Percentiles rank a stretch among this genome's conserved stretches.
phyloP scores from a whole-genome alignment of 371 early-diverging fungal genomes.

The Mortierella sp. region DNA sequence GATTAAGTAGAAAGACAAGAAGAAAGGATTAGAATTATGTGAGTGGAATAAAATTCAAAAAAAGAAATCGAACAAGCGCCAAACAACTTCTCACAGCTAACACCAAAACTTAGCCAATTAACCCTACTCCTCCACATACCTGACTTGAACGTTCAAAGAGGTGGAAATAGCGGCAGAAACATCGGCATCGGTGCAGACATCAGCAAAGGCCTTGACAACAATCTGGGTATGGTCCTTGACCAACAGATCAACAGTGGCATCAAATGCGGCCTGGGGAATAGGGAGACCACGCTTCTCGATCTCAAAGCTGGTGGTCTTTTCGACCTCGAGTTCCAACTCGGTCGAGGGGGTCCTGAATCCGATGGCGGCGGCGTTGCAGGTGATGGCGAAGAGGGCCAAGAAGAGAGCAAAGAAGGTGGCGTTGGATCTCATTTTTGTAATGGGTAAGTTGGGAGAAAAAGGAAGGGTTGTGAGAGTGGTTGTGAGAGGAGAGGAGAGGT shows the following conservation, averaged over 20 bases:
- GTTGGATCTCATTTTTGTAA: slow-evolving; percentile 41
- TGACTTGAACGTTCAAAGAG: slow-evolving; percentile 33
- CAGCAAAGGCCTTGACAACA: slow-evolving; percentile 53
- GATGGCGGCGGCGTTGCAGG: slow-evolving; percentile 36
- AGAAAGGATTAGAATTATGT: not conserved
- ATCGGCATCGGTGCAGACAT: slow-evolving; percentile 53
- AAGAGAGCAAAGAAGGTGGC: slow-evolving; percentile 43
- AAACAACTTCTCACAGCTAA: not conserved
- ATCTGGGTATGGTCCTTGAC: slow-evolving; percentile 40
- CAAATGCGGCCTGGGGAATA: slow-evolving; percentile 36
- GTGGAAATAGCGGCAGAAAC: slow-evolving; percentile 28
- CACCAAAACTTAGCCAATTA: not conserved
- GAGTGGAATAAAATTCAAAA: too few relatives aligned
- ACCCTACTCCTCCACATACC: slow-evolving; percentile 26
- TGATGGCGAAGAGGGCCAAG: slow-evolving; percentile 57
- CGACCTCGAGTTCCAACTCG: not conserved
- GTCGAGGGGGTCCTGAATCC: slow-evolving; percentile 11
- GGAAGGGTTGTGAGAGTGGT: not conserved
- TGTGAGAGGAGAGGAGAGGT: not conserved
- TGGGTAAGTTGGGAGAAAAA: not conserved
- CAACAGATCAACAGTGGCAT: slow-evolving; percentile 47
- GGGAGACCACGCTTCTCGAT: slow-evolving; percentile 39
- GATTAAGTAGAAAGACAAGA: not conserved
- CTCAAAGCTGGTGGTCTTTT: not conserved
- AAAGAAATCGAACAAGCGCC: not conserved